These are phyloP conservation scores for Trypanosoma rangeli DNA, from an alignment of 208 protist species.

Conservation along the genomic window DNA sequence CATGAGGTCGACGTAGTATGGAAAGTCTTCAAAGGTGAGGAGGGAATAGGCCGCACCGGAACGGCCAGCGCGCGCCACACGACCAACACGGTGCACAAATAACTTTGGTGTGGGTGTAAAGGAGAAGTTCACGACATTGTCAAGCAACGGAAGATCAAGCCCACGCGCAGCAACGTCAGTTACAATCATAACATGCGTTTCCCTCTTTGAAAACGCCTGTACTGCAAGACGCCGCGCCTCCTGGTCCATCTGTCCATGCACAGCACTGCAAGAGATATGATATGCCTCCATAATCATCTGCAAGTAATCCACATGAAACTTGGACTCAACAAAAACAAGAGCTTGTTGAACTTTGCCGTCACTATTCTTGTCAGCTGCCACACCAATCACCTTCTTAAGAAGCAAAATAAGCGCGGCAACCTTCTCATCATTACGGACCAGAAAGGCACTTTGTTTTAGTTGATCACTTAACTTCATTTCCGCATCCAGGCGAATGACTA, in stretches of 20 bases:
- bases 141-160: slow-evolving; percentile 98
- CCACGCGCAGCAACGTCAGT: slow-evolving; percentile 99
- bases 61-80: slow-evolving; percentile 98
- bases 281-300: slow-evolving; percentile 86
- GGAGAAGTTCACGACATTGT: slow-evolving; percentile 99
- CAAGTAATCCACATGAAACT: slow-evolving; percentile 98
- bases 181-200: slow-evolving; percentile 95
- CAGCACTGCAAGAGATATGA: slow-evolving; percentile 63
- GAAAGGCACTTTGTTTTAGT: slow-evolving; percentile 93
- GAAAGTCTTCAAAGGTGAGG: slow-evolving; percentile 96
- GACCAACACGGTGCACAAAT: slow-evolving; percentile 97
- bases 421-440: slow-evolving; percentile 95
- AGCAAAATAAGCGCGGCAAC: slow-evolving; percentile 93
- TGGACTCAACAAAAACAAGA: slow-evolving; percentile 97
- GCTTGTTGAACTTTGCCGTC: slow-evolving; percentile 60
- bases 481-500: slow-evolving; percentile 97
- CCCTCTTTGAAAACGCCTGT: slow-evolving; percentile 87
- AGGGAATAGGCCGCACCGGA: slow-evolving; percentile 95
- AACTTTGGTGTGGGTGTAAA: slow-evolving; percentile 98
- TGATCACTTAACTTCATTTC: slow-evolving; percentile 97
- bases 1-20: slow-evolving; percentile 91
- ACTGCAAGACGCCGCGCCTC: slow-evolving; percentile 96
- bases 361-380: slow-evolving; percentile 32
- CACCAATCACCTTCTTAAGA: slow-evolving; percentile 86
- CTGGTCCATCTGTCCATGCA: slow-evolving; percentile 98